Base-by-base conservation (phyloP, 2,329 filamentous ascomycete species). In the Cladosporium sp. region DNA sequence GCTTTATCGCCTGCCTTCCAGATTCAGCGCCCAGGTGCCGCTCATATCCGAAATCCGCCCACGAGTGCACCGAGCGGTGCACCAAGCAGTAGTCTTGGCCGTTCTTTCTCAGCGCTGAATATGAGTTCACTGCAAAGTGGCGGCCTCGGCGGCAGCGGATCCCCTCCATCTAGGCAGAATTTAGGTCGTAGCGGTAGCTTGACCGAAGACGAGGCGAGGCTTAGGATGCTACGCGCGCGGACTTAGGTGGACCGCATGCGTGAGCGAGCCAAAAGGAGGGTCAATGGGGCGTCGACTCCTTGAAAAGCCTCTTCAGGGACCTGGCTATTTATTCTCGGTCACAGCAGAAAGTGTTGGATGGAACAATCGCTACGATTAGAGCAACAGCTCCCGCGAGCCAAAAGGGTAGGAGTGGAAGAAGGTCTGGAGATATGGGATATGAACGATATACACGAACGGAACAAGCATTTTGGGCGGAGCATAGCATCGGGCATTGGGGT, bases 11-110 rank as follows among this genome's bases (percentile, higher is more conserved):
- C 45, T 22, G 19, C 39, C 0, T 45, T 58, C 36, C 56, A 42
- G 42, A 36, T 67, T 34, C 65, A 68, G 43, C 58, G 69, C 50
- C 69, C 69, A 4, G 66, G 66, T 12, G 64, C 64, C 36, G 67
- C 64, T 11, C 67, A 71, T 37, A 59, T 70, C 11, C 59, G 70
- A 6, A 61, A 54, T 17, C 64, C 66, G 6, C 55, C 62, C 20
- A 59, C 56, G 5, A 67, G 65, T 54, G 64, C 64, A 12, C 67
- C 68, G 8, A 60, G 51, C 14, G 65, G 63, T 56, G 61, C 19
- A 11, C 17, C 36, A 14, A 38, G 11, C 14, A 37, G 54, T 20
- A 34, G 45, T 38, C 47, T 45, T 34, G 8, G 6, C 20, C 54
- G 43, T 4, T 38, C 55, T 34, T 51, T 59, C 20, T 38, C 56